phyloP scores from a whole-genome alignment of 2,329 filamentous ascomycete genomes.

The Diaporthe ampelina region DNA sequence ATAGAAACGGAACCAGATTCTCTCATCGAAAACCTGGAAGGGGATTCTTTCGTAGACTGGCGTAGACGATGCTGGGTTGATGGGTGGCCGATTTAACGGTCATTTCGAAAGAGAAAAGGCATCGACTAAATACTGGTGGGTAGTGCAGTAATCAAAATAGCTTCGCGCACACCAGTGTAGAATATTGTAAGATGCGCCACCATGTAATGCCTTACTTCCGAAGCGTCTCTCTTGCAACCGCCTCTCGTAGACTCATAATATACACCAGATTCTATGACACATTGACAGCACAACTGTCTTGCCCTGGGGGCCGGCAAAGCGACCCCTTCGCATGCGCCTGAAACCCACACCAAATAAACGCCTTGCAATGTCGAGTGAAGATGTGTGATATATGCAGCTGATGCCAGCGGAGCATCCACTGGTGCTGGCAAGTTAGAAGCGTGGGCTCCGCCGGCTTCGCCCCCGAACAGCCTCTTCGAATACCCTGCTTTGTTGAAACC shows the following conservation, averaged over 20 bases:
- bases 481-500: not conserved
- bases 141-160: not conserved
- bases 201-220: not conserved
- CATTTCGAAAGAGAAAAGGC: too few species aligned
- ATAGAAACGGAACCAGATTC: too few species aligned
- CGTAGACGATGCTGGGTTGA: not conserved
- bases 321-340: conserved; percentile 5
- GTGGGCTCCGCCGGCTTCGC: not conserved
- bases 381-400: conserved; percentile 38
- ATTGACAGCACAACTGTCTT: conserved; percentile 31
- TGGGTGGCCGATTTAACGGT: not conserved
- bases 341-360: conserved; percentile 37
- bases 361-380: conserved; percentile 43
- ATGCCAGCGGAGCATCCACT: conserved; percentile 16
- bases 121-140: not conserved
- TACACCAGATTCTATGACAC: conserved; percentile 33
- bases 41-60: too few species aligned
- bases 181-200: too few species aligned
- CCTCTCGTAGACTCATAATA: conserved; percentile 16
- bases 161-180: not conserved
- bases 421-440: not conserved
- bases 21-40: not conserved
- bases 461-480: not conserved
- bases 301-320: conserved; percentile 7
- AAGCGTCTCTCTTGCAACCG: not conserved